phyloP scores from a whole-genome alignment of 768 basidiomycete genomes.

The Tylopilus plumbeoviolaceoides region DNA sequence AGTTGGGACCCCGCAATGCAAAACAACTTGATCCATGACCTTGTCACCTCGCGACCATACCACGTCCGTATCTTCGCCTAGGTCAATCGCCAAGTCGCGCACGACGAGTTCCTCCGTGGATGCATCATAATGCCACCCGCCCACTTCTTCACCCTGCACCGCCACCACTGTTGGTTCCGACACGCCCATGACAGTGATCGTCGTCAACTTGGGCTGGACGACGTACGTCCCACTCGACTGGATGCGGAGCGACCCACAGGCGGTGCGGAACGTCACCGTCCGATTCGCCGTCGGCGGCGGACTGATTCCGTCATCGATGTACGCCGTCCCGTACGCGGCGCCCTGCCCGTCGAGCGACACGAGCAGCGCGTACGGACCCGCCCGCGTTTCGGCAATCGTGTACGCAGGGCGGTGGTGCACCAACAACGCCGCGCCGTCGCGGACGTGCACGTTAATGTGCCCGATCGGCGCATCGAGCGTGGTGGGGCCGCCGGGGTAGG shows the following conservation, averaged over 20 bases:
- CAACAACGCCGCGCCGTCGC: constrained; percentile 59
- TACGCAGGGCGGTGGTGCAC: constrained; percentile 58
- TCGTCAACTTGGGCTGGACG: constrained; percentile 42
- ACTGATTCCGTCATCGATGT: constrained; percentile 59
- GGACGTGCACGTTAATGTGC: constrained; percentile 71
- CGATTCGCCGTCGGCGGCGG: constrained; percentile 49
- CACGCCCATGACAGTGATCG: constrained; percentile 56
- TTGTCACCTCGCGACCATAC: constrained; percentile 21
- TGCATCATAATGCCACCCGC: constrained; percentile 37
- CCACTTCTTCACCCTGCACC: constrained; percentile 34
- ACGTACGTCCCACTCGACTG: constrained; percentile 21
- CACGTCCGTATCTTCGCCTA: constrained; percentile 38
- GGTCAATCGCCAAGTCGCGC: constrained; percentile 33
- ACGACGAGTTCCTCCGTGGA: constrained; percentile 41
- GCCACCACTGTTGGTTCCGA: constrained; percentile 35
- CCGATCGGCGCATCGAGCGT: constrained; percentile 46
- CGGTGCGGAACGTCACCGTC: constrained; percentile 42
- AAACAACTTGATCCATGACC: not conserved
- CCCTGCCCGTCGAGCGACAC: constrained; percentile 47
- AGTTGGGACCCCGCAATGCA: not conserved
- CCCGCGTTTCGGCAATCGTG: constrained; percentile 59
- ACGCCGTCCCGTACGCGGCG: constrained; percentile 53
- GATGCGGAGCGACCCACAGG: constrained; percentile 34
- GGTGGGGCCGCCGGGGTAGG: constrained; percentile 31
- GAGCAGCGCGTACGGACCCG: constrained; percentile 56